A percentile compares a stretch with the other conserved stretches of the same genome.
Conservation (phyloP, 1,139 yeast genomes). For the Saccharomyces hybrid region DNA sequence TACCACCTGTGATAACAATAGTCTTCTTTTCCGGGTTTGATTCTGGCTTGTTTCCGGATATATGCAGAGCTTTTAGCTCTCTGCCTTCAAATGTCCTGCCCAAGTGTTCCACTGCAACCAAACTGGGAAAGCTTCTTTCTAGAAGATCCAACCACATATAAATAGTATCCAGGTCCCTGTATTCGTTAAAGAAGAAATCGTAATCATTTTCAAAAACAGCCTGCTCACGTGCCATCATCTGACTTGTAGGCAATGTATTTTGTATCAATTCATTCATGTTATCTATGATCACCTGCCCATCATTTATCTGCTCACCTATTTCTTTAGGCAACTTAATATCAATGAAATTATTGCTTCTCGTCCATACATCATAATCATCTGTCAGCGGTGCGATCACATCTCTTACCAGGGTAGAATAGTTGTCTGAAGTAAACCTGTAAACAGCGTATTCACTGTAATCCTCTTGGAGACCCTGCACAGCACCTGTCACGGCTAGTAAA, state of each 20-base stretch:
- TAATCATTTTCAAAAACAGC: constrained; percentile 3
- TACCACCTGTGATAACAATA: constrained; percentile 72
- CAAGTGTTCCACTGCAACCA: constrained; percentile 52
- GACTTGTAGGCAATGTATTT: constrained; percentile 41
- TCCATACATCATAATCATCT: constrained; percentile 30
- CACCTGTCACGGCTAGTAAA: background rate
- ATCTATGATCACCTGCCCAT: constrained; percentile 43
- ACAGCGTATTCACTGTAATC: constrained; percentile 20
- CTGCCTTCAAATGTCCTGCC: constrained; percentile 74
- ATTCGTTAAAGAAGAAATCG: constrained; percentile 56
- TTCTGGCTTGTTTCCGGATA: constrained; percentile 40
- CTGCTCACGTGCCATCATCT: constrained; percentile 4
- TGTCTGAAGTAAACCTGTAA: constrained; percentile 17
- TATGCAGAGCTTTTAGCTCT: constrained; percentile 56
- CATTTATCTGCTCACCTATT: constrained; percentile 18
- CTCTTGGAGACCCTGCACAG: background rate
- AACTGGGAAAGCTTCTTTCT: constrained; percentile 48
- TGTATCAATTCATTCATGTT: constrained; percentile 49
- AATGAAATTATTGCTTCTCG: constrained; percentile 30
- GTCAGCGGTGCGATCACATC: constrained; percentile 22
- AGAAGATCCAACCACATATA: constrained; percentile 63
- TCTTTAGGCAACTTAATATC: constrained; percentile 34
- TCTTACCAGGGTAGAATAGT: constrained; percentile 19
- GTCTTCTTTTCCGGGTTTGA: constrained; percentile 51
- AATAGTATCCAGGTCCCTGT: constrained; percentile 60